Base-by-base conservation (phyloP, 768 basidiomycete species). In the Pleurotus ostreatus region DNA sequence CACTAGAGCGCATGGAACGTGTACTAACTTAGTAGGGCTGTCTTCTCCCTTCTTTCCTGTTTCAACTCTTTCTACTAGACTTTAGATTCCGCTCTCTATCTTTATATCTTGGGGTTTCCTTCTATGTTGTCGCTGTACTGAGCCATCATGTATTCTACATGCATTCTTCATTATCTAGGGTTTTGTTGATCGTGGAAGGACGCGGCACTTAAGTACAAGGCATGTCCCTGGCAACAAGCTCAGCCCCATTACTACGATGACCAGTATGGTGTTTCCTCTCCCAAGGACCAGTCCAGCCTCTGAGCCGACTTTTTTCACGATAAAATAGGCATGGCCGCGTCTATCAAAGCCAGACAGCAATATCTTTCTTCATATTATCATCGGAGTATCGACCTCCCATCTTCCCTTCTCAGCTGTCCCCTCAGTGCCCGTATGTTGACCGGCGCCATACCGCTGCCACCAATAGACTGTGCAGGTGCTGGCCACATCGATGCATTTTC, bases 1-100 rank as follows among this genome's bases (percentile, higher is more conserved):
- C 83, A 4, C 72, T 90, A 38, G 83, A 85, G 63, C 80, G 76
- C 61, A 85, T 89, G 81, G 87, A 90, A 65, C 74, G 75, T 44
- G 72, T 80, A 45, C 61, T 82, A 55, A 74, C 74, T 59, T 73
- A 66, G 44, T 34, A n/a, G 6, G 25, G 7, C 12, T 26, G 30
- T 26, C 12, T 38, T 3, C 34, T 6, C 7, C 48, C 15, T 49
- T 37, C 16, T 15, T 34, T 34, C 25, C 41, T 44, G 15, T 22
- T 41, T 41, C 40, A 41, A 6, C 40, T 41, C 47, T 15, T 15
- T 13, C 18, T 15, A 20, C 13, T 47, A 16, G n/a, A 47, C 22
- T 26, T 7, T 47, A 23, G 16, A 25, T 23, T 47, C 37, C 15
- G 25, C 20, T 9, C 41, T 49, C 41, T 49, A 49, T 49, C 48